These are phyloP conservation scores for Cladosporium cucumerinum DNA, from an alignment of 2,329 filamentous ascomycete species.

Conservation along the genomic window DNA sequence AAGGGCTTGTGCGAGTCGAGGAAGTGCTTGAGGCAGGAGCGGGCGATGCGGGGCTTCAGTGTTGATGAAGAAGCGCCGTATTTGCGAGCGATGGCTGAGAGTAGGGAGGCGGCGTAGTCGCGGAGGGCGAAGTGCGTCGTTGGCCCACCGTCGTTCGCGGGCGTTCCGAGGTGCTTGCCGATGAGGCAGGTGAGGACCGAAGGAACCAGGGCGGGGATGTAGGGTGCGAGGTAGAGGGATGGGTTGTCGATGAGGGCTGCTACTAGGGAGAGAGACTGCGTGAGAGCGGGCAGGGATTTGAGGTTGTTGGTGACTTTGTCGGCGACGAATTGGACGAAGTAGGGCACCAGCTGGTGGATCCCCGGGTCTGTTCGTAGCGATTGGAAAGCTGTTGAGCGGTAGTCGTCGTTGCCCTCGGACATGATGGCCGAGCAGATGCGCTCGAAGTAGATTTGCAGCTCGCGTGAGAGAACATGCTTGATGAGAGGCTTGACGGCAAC, in stretches of 20 bases:
- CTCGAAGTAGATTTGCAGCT: slow-evolving; percentile 94
- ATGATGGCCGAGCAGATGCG: slow-evolving; percentile 87
- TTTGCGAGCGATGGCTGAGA: slow-evolving; percentile 74
- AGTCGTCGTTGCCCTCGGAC: slow-evolving; percentile 81
- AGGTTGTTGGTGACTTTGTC: slow-evolving; percentile 94
- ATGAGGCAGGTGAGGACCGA: slow-evolving; percentile 89
- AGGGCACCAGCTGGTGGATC: slow-evolving; percentile 90
- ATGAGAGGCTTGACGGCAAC: slow-evolving; percentile 83
- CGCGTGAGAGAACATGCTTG: slow-evolving; percentile 93
- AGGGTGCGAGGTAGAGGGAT: slow-evolving; percentile 70
- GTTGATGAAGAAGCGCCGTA: slow-evolving; percentile 78
- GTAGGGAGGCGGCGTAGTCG: slow-evolving; percentile 76
- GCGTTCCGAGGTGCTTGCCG: slow-evolving; percentile 70
- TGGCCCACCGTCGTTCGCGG: slow-evolving; percentile 43
- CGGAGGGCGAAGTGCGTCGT: slow-evolving; percentile 73
- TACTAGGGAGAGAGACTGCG: slow-evolving; percentile 88
- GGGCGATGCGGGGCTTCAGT: slow-evolving; percentile 80
- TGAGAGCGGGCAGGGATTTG: slow-evolving; percentile 83
- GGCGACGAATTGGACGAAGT: slow-evolving; percentile 92
- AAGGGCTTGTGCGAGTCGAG: slow-evolving; percentile 81
- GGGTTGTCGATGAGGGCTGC: slow-evolving; percentile 80
- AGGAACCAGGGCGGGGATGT: slow-evolving; percentile 69
- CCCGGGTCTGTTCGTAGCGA: slow-evolving; percentile 86
- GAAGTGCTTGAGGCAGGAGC: slow-evolving; percentile 91
- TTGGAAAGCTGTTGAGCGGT: slow-evolving; percentile 79